Base-by-base conservation (phyloP, 331 rosid genomes). In the Acacia concinna region DNA sequence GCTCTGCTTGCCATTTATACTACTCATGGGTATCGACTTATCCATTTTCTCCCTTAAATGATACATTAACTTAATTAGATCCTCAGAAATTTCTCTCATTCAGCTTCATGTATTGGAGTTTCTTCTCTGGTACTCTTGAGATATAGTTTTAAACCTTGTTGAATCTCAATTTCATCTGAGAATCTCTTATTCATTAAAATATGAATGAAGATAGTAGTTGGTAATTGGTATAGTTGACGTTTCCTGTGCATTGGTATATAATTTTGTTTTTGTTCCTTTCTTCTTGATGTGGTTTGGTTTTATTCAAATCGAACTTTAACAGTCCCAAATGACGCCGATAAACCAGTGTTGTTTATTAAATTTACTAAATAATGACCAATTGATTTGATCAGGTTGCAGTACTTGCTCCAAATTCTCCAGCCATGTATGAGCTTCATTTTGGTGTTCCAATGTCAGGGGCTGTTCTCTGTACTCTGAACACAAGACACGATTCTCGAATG, bases 391-490 rank as follows among this genome's bases (percentile, higher is more conserved):
- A 59, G 65, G 65, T 59, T 27, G 65, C 65, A 40, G 95, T 92
- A 6, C 54, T 90, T 89, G 89, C 89, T 38, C 94, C 94, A 7
- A 90, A 90, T 71, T 57, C 81, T 80, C 90, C 94, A 17, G 90
- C 92, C 12, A 88, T 86, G 92, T 90, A 86, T 80, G 94, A 90
- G 75, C 77, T 90, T 0, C 92, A 90, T 79, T 90, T 90, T 85
- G 94, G 84, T 81, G 89, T 88, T 71, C 92, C 92, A 54, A 90
- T 90, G 92, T 88, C 90, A 15, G 94, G 92, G 70, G 94, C 89
- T 47, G 82, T 90, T 85, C 88, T 90, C 66, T 90, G 94, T 70
- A 77, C 92, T 0, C 83, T 90, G 17, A 88, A 90, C 31, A 79
- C 79, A 0, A 88, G 90, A 7, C 89, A 84, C 6, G 83, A 86